phyloP scores from a whole-genome alignment of 768 basidiomycete species.

The Coprinopsis marcescibilis region DNA sequence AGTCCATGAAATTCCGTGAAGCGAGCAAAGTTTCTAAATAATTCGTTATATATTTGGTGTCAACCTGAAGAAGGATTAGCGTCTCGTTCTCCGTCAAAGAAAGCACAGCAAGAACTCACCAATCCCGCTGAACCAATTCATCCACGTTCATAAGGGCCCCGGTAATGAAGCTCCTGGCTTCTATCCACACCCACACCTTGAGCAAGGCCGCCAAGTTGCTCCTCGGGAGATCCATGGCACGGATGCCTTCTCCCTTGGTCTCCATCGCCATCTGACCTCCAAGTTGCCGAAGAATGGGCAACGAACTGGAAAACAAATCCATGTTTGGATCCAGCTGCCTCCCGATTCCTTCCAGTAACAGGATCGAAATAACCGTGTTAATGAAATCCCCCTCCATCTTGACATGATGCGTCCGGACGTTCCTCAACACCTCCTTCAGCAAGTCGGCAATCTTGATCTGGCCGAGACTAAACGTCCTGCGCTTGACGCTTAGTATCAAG shows the following conservation, averaged over 20 bases:
- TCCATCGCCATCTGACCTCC: constrained; percentile 78
- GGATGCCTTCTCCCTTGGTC: constrained; percentile 41
- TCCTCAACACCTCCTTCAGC: constrained; percentile 78
- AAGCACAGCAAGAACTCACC: constrained; percentile 41
- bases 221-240: constrained; percentile 51
- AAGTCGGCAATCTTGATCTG: constrained; percentile 95
- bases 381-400: constrained; percentile 99
- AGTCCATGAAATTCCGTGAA: too few relatives aligned
- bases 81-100: not conserved
- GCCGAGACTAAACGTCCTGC: constrained; percentile 95
- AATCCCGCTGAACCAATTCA: constrained; percentile 80
- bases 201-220: constrained; percentile 80
- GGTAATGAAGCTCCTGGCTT: constrained; percentile 83
- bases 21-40: too few relatives aligned
- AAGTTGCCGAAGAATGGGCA: constrained; percentile 89
- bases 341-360: constrained; percentile 94
- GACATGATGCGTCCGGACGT: constrained; percentile 88
- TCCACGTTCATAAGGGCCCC: constrained; percentile 77
- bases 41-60: constrained; percentile 23
- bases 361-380: constrained; percentile 93
- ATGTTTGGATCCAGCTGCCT: constrained; percentile 86
- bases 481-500: constrained; percentile 86
- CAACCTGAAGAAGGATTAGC: constrained; percentile 15
- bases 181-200: constrained; percentile 95
- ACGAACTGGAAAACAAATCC: constrained; percentile 91